Percentiles rank a stretch among this genome's conserved stretches.
phyloP scores from a whole-genome alignment of 73 alveolate genomes.

The Paramecium pentaurelia region DNA sequence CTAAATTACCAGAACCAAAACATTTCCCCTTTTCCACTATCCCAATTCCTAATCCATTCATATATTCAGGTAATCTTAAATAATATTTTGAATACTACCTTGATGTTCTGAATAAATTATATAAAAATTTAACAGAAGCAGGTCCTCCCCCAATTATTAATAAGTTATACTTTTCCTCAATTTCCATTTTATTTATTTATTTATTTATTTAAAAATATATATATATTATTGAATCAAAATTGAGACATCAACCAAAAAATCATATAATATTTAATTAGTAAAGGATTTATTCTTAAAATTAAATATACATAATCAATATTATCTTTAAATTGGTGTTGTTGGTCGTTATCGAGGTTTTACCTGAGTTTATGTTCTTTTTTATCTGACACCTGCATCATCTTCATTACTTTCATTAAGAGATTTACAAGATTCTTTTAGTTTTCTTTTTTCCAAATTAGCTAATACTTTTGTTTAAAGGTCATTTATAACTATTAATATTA shows the following conservation, averaged over 20 bases:
- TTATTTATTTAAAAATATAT: not conserved
- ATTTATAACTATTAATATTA: not conserved
- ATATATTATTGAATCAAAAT: too few species aligned
- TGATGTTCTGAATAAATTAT: conserved; percentile 14
- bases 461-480: not conserved
- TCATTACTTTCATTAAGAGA: not conserved
- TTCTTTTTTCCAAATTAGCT: not conserved
- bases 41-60: not conserved
- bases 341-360: not conserved
- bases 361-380: not conserved
- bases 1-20: conserved; percentile 37
- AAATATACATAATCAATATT: not conserved
- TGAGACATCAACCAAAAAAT: too few species aligned
- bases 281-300: not conserved
- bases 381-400: not conserved
- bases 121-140: conserved; percentile 15
- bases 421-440: not conserved
- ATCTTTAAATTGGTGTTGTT: not conserved
- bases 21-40: not conserved
- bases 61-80: conserved; percentile 12
- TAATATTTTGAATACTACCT: not conserved
- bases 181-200: not conserved
- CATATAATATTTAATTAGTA: not conserved
- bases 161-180: conserved; percentile 8
- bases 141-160: conserved; percentile 35